phyloP scores from a whole-genome alignment of 169 alveolate genomes.

The Eimeria necatrix region DNA sequence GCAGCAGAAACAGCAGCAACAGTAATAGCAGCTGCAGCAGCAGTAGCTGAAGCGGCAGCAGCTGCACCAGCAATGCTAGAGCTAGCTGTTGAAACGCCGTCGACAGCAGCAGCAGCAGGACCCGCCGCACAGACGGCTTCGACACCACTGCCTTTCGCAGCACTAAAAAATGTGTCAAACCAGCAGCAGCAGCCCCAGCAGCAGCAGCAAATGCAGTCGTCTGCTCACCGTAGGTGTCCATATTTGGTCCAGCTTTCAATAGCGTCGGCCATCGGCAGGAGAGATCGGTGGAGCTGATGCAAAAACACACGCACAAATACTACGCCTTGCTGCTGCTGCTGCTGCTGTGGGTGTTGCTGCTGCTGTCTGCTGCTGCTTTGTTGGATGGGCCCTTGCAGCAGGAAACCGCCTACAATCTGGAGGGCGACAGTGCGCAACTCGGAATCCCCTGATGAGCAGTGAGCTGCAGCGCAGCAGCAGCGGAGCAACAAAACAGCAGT shows the following conservation, averaged over 20 bases:
- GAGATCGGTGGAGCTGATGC: conserved; percentile 25
- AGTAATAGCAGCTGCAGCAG: neutral
- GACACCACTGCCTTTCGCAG: neutral
- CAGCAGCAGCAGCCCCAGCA: neutral
- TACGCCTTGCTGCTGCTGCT: neutral
- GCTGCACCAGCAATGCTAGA: neutral
- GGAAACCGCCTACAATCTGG: conserved; percentile 30
- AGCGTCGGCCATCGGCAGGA: conserved; percentile 24
- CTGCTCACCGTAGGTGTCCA: conserved; percentile 47
- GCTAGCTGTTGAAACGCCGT: no score
- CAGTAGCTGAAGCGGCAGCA: neutral
- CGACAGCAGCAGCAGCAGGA: neutral
- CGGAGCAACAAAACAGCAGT: neutral
- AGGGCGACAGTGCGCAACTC: conserved; percentile 42
- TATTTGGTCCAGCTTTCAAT: conserved; percentile 31
- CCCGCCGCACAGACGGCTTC: neutral
- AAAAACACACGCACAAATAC: neutral
- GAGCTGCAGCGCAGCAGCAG: conserved; percentile 27
- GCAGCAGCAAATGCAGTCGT: neutral
- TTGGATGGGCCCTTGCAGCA: no score
- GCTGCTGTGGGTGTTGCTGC: neutral
- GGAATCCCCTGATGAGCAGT: conserved; percentile 21
- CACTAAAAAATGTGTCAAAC: neutral
- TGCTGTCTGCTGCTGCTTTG: conserved; percentile 17
- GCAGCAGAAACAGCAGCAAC: conserved; percentile 16